These are phyloP conservation scores for Candida coquimbonensis DNA, from an alignment of 805 yeast species.

Conservation along the genomic window DNA sequence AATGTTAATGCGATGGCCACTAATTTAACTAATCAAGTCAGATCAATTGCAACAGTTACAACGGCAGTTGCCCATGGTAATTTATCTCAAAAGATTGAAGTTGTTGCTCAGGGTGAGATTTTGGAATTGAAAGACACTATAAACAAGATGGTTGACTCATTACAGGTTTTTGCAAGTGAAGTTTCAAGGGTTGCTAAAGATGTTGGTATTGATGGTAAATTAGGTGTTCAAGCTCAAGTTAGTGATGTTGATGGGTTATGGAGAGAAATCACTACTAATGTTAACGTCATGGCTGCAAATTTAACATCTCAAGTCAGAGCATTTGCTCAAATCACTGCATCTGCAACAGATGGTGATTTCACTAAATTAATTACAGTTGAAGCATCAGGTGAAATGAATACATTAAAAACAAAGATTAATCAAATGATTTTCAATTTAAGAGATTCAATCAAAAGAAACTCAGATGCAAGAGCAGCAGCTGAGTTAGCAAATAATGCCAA, in stretches of 20 bases:
- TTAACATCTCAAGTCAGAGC: slow-evolving; percentile 90
- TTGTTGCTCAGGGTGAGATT: slow-evolving; percentile 87
- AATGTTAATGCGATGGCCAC: slow-evolving; percentile 93
- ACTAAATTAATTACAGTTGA: slow-evolving; percentile 87
- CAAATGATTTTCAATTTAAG: slow-evolving; percentile 83
- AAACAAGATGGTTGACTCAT: slow-evolving; percentile 88
- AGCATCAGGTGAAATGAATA: slow-evolving; percentile 83
- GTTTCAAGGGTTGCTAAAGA: slow-evolving; percentile 87
- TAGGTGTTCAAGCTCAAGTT: slow-evolving; percentile 89
- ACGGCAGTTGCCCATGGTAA: slow-evolving; percentile 95
- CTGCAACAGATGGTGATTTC: slow-evolving; percentile 91
- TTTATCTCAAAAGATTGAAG: slow-evolving; percentile 80
- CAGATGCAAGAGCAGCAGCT: slow-evolving; percentile 93
- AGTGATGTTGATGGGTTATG: slow-evolving; percentile 86
- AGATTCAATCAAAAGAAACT: slow-evolving; percentile 84
- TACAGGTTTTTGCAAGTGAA: slow-evolving; percentile 81
- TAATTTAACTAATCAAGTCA: slow-evolving; percentile 81
- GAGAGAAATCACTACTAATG: slow-evolving; percentile 89
- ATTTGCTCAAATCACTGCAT: slow-evolving; percentile 88
- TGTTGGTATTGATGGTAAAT: slow-evolving; percentile 89
- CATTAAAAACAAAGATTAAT: slow-evolving; percentile 46
- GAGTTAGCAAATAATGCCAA: slow-evolving; percentile 85
- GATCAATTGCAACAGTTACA: slow-evolving; percentile 89
- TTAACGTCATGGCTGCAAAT: slow-evolving; percentile 91
- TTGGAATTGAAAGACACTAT: slow-evolving; percentile 79